A percentile compares a stretch with the other conserved stretches of the same genome.
Evolutionary conservation across 2,329 filamentous ascomycete genomes (phyloP).

Genomic region (Neocatenulostroma microsporum): DNA sequence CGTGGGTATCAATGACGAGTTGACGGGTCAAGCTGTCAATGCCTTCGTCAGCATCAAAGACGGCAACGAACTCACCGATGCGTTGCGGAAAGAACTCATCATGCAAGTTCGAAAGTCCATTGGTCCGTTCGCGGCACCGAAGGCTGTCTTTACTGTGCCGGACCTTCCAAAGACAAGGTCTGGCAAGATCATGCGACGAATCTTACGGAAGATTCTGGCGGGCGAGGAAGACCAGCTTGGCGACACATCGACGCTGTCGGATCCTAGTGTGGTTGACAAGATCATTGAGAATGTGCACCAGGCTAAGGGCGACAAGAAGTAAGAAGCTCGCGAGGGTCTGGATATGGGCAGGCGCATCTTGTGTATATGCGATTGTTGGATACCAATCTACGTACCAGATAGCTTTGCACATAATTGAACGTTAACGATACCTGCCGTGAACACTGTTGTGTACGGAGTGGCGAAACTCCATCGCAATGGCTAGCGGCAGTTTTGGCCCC

Average conservation of each 20-base stretch:
- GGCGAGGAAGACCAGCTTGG: slow-evolving; percentile 96
- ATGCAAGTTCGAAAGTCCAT: slow-evolving; percentile 96
- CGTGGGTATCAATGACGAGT: slow-evolving; percentile 84
- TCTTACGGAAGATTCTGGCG: slow-evolving; percentile 92
- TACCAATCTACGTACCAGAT: not conserved
- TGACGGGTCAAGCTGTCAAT: slow-evolving; percentile 95
- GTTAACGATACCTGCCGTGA: too few relatives aligned
- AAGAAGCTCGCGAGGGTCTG: not conserved
- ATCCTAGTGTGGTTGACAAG: slow-evolving; percentile 79
- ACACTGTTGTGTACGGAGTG: too few relatives aligned
- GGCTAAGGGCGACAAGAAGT: slow-evolving; percentile 25
- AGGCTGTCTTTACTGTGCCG: slow-evolving; percentile 81
- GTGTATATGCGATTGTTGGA: not conserved
- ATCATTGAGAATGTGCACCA: slow-evolving; percentile 78
- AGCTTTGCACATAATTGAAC: too few relatives aligned
- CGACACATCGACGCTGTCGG: slow-evolving; percentile 86
- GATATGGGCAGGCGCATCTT: not conserved
- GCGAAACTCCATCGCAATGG: too few relatives aligned
- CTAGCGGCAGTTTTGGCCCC: too few relatives aligned
- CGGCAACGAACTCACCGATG: slow-evolving; percentile 64
- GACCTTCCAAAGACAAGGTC: slow-evolving; percentile 96
- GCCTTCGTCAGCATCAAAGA: slow-evolving; percentile 94
- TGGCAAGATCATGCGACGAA: slow-evolving; percentile 98
- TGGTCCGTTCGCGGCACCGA: slow-evolving; percentile 92
- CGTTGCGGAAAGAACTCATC: slow-evolving; percentile 85